These are phyloP conservation scores for Chaetomidium leptoderma DNA, from an alignment of 495 filamentous ascomycete genomes.

Conservation along the genomic window DNA sequence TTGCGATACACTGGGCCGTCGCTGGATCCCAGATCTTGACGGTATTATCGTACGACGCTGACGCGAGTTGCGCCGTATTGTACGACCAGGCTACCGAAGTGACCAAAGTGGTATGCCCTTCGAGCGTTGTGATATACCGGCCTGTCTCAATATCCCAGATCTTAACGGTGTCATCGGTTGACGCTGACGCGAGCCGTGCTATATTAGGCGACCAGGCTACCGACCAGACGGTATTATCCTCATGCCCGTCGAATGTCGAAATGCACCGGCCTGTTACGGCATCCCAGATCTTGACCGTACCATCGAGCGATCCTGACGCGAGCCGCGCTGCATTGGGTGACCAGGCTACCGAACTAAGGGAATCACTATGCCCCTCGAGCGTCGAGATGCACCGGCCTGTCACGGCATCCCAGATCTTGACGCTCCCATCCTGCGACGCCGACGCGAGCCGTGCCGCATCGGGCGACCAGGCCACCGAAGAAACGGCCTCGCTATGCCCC, in stretches of 20 bases:
- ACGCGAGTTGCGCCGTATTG: not conserved
- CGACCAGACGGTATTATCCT: not conserved
- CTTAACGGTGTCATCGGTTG: not conserved
- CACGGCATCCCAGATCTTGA: not conserved
- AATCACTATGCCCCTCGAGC: constrained; percentile 3
- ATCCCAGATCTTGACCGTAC: constrained; percentile 10
- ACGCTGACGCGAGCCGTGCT: not conserved
- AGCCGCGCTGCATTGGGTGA: constrained; percentile 4
- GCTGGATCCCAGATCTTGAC: not conserved
- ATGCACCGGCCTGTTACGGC: not conserved
- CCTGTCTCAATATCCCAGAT: constrained; percentile 8
- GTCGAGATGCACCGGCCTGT: not conserved
- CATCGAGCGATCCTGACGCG: constrained; percentile 2
- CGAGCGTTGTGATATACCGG: constrained; percentile 3
- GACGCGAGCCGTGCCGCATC: not conserved
- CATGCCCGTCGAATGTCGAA: constrained; percentile 5
- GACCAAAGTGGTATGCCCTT: too few species aligned
- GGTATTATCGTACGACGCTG: not conserved
- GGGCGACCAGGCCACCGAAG: not conserved
- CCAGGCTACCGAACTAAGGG: not conserved
- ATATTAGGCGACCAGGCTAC: constrained; percentile 5
- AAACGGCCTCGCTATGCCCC: not conserved
- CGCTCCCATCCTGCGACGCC: not conserved
- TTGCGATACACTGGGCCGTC: not conserved
- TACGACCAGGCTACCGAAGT: too few species aligned